Conservation (phyloP, 2,329 filamentous ascomycete genomes). For the Chrysoporthe cubensis region DNA sequence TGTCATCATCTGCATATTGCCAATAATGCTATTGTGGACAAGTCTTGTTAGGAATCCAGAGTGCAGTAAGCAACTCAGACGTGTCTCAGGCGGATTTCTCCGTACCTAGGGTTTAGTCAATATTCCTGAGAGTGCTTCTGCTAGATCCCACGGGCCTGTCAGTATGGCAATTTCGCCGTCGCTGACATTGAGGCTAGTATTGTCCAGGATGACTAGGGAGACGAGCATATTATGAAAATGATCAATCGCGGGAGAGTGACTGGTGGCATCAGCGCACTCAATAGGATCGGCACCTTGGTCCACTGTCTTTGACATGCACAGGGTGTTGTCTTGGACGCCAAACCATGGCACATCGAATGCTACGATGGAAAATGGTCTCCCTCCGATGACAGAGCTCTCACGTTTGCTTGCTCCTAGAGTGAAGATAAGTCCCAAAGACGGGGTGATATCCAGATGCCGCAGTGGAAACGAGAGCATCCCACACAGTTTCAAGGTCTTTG, state of each 20-base stretch:
- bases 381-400: background rate
- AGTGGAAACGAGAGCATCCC: background rate
- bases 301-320: background rate
- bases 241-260: background rate
- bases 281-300: background rate
- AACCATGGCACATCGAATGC: background rate
- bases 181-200: background rate
- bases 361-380: background rate
- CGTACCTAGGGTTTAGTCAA: background rate
- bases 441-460: background rate
- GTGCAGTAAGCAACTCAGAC: background rate
- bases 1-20: background rate
- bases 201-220: background rate
- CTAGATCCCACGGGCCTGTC: background rate
- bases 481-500: background rate
- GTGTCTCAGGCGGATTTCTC: background rate
- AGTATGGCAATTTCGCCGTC: background rate
- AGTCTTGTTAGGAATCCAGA: background rate
- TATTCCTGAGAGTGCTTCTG: background rate
- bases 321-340: background rate
- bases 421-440: background rate
- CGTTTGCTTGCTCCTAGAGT: background rate
- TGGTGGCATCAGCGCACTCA: background rate
- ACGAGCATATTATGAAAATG: background rate
- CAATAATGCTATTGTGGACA: background rate